Evolutionary conservation across 176 grass and related monocot genomes (phyloP).

Genomic region (Ensete ventricosum): DNA sequence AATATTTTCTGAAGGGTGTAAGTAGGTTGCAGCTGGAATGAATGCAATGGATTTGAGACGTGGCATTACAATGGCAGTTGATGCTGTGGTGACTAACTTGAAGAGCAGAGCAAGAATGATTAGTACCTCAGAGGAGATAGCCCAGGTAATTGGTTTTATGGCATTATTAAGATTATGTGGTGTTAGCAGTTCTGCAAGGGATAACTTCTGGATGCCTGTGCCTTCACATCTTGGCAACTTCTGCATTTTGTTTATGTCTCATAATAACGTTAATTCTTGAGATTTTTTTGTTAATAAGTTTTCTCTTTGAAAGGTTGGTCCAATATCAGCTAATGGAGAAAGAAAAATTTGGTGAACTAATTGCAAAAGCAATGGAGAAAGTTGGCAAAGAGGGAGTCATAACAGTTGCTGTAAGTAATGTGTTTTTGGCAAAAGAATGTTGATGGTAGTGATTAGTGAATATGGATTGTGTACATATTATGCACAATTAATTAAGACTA

Average conservation of each 20-base stretch:
- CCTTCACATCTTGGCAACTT: neutral
- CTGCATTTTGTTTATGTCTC: neutral
- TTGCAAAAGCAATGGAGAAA: slow-evolving; percentile 99
- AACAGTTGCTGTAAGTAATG: slow-evolving; percentile 67
- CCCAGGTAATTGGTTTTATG: slow-evolving; percentile 24
- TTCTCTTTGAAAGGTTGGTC: slow-evolving; percentile 55
- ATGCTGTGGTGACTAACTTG: slow-evolving; percentile 81
- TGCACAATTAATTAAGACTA: neutral
- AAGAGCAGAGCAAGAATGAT: slow-evolving; percentile 94
- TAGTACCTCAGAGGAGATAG: slow-evolving; percentile 92
- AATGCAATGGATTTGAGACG: slow-evolving; percentile 95
- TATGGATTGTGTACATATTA: neutral
- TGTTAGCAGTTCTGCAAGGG: neutral
- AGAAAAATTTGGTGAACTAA: slow-evolving; percentile 96
- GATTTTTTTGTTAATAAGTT: neutral
- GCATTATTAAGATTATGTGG: neutral
- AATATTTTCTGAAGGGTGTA: slow-evolving; percentile 90
- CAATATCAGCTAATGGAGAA: slow-evolving; percentile 92
- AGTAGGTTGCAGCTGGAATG: slow-evolving; percentile 95
- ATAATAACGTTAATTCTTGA: neutral
- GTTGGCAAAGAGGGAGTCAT: slow-evolving; percentile 97
- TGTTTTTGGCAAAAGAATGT: slow-evolving; percentile 1
- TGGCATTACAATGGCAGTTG: slow-evolving; percentile 94
- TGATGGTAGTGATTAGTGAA: neutral
- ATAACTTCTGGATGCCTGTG: neutral